These are phyloP conservation scores for Colletotrichum kahawae DNA, from an alignment of 2,329 filamentous ascomycete genomes.

Conservation along the genomic window DNA sequence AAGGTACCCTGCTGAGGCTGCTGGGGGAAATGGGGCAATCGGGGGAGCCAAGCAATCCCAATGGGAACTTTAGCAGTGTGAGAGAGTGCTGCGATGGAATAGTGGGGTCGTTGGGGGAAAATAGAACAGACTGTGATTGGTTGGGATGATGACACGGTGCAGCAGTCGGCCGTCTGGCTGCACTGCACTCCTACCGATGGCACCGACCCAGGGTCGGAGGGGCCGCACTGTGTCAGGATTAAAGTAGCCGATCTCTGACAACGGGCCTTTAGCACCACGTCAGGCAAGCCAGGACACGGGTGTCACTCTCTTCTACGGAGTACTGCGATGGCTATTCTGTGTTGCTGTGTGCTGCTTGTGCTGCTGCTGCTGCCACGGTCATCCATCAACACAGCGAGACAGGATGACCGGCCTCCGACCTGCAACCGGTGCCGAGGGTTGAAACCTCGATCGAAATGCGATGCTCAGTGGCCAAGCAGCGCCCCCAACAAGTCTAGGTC, in stretches of 20 bases:
- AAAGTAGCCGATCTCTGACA: slow-evolving; percentile 10
- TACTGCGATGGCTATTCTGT: background rate
- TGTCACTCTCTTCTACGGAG: background rate
- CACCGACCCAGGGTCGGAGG: background rate
- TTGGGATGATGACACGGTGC: background rate
- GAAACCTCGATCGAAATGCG: background rate
- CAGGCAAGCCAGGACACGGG: background rate
- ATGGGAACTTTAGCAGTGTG: background rate
- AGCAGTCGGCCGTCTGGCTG: background rate
- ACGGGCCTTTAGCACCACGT: background rate
- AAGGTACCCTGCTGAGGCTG: background rate
- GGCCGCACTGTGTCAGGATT: slow-evolving; percentile 6
- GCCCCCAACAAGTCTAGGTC: background rate
- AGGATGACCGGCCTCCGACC: background rate
- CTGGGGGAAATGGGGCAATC: background rate
- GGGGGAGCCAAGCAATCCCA: background rate
- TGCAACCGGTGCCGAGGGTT: background rate
- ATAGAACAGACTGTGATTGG: background rate
- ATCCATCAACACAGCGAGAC: background rate
- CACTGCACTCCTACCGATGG: background rate
- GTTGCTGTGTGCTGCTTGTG: background rate
- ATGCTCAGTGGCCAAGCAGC: background rate
- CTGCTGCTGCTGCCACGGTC: background rate
- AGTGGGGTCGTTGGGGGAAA: background rate
- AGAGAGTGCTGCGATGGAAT: background rate